A percentile compares a stretch with the other conserved stretches of the same genome.
phyloP scores from a whole-genome alignment of 108 stramenopile genomes.

The Stephanodiscus minutulus region DNA sequence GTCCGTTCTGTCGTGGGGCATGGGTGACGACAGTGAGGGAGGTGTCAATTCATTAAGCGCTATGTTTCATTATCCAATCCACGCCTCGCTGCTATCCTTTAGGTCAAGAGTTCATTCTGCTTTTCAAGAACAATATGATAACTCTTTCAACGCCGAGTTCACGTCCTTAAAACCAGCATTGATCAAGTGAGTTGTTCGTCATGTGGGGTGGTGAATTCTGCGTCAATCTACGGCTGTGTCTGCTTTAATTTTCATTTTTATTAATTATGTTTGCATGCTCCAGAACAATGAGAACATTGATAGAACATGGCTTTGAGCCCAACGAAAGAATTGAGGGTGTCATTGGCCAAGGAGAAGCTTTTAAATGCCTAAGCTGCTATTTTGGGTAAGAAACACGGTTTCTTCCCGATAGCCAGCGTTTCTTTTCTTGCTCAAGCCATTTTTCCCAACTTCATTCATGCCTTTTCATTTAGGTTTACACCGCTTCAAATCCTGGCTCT shows the following conservation, averaged over 20 bases:
- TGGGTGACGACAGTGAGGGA: constrained; percentile 21
- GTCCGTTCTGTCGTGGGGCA: too few species aligned
- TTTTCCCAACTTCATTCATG: background rate
- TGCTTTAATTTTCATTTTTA: background rate
- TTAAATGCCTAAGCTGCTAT: constrained; percentile 41
- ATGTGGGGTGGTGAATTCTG: too few species aligned
- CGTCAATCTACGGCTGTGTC: too few species aligned
- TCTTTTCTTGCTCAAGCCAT: background rate
- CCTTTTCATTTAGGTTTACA: constrained; percentile 41
- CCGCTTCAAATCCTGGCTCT: constrained; percentile 75
- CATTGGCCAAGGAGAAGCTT: constrained; percentile 31
- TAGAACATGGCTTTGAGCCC: constrained; percentile 72
- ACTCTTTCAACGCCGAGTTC: constrained; percentile 10
- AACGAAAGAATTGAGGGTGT: constrained; percentile 76
- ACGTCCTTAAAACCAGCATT: constrained; percentile 14
- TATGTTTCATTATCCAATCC: constrained; percentile 71
- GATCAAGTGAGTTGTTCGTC: constrained; percentile 16
- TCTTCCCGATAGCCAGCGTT: background rate
- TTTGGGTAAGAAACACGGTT: constrained; percentile 43
- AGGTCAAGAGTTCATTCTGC: constrained; percentile 30
- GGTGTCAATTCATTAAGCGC: constrained; percentile 60
- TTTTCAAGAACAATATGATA: constrained; percentile 3
- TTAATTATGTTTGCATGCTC: background rate
- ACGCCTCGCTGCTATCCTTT: constrained; percentile 59
- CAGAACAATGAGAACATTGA: constrained; percentile 54